A percentile compares a stretch with the other conserved stretches of the same genome.
Evolutionary conservation across 2,329 filamentous ascomycete genomes (phyloP).

Genomic region (Venturia aucupariae): DNA sequence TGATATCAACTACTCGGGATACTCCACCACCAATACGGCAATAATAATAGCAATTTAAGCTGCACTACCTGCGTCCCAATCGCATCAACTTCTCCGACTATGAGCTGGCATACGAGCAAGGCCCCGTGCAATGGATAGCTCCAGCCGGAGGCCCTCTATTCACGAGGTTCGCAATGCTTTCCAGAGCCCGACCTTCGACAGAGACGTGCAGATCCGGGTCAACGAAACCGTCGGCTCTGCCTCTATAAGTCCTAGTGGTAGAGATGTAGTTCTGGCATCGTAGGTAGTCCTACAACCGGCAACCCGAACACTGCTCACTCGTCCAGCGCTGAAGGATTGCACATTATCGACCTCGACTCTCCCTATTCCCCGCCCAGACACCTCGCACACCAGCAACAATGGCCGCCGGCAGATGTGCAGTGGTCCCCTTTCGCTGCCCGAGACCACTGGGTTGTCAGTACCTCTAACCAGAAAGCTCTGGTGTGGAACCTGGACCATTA

Average conservation of each 20-base stretch:
- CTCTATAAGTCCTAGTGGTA: conserved; percentile 82
- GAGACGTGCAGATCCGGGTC: conserved; percentile 75
- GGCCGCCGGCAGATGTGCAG: conserved; percentile 91
- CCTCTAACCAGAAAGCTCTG: conserved; percentile 86
- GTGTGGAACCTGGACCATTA: conserved; percentile 82
- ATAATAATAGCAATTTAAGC: neutral
- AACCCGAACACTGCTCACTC: conserved; percentile 29
- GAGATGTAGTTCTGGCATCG: conserved; percentile 85
- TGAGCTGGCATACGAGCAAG: neutral
- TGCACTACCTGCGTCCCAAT: neutral
- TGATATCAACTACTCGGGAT: neutral
- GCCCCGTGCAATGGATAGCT: conserved; percentile 5
- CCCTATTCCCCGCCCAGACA: conserved; percentile 80
- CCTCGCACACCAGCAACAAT: conserved; percentile 78
- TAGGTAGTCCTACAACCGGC: conserved; percentile 34
- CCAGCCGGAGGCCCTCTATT: neutral
- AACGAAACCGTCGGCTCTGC: conserved; percentile 75
- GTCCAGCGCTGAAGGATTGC: conserved; percentile 65
- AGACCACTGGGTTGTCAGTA: conserved; percentile 90
- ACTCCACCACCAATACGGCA: neutral
- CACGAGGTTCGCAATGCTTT: conserved; percentile 41
- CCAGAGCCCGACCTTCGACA: conserved; percentile 80
- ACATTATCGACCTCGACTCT: conserved; percentile 86
- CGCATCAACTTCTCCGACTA: neutral
- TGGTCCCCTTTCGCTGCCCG: conserved; percentile 89